phyloP scores from a whole-genome alignment of 495 filamentous ascomycete genomes.

The Talaromyces thailandensis region DNA sequence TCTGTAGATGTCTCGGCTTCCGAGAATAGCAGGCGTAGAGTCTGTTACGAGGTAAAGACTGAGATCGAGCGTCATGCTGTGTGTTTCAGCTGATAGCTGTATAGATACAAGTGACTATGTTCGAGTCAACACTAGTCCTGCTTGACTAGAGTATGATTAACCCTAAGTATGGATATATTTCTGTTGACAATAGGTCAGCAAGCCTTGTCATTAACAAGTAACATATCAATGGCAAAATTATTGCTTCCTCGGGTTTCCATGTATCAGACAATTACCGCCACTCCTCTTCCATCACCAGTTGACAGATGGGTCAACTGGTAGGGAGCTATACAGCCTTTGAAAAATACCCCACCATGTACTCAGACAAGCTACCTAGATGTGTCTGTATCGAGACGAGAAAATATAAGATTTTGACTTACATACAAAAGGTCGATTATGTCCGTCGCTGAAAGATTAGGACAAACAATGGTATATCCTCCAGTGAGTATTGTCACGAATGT shows the following conservation, averaged over 20 bases:
- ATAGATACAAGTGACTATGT: neutral
- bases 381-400: neutral
- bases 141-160: neutral
- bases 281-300: neutral
- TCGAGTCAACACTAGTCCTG: neutral
- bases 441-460: neutral
- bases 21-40: slow-evolving; percentile 72
- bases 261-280: too few relatives aligned
- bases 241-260: neutral
- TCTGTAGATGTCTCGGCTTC: slow-evolving; percentile 54
- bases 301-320: neutral
- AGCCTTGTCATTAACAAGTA: neutral
- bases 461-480: neutral
- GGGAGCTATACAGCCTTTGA: neutral
- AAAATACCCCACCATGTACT: neutral
- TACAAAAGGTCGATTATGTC: neutral
- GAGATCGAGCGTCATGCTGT: slow-evolving; percentile 32
- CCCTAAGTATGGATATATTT: neutral
- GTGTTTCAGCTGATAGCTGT: neutral
- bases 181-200: neutral
- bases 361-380: neutral
- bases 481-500: neutral
- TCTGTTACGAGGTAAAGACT: slow-evolving; percentile 89
- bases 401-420: too few relatives aligned
- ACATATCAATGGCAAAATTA: neutral